Percentiles rank a stretch among this genome's conserved stretches.
Evolutionary conservation across 768 basidiomycete species (phyloP).

Genomic region (Leccinum rimulosum): DNA sequence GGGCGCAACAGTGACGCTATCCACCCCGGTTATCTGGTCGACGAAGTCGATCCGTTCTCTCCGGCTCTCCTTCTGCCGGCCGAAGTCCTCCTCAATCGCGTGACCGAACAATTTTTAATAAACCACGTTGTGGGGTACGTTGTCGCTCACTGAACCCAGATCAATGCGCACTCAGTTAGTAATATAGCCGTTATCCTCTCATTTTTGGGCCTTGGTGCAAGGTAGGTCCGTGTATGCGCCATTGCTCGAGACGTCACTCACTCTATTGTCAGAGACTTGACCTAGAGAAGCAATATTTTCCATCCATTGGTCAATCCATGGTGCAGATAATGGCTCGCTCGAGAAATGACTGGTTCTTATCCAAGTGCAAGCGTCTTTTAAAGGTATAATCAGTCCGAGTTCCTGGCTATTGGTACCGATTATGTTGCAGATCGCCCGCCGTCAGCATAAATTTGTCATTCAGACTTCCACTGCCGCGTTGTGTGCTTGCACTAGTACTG

Average conservation of each 20-base stretch:
- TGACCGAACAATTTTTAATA: constrained; percentile 51
- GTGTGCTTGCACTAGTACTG: constrained; percentile 19
- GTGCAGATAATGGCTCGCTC: constrained; percentile 53
- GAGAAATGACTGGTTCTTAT: constrained; percentile 43
- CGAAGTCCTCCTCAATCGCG: constrained; percentile 48
- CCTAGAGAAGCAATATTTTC: constrained; percentile 47
- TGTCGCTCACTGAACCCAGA: constrained; percentile 1
- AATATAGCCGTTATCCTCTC: constrained; percentile 66
- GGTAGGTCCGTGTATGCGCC: constrained; percentile 37
- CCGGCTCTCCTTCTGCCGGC: constrained; percentile 54
- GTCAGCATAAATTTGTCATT: constrained; percentile 26
- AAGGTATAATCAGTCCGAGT: constrained; percentile 40
- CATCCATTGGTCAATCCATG: constrained; percentile 50
- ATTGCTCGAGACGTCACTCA: constrained; percentile 1
- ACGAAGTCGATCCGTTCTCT: constrained; percentile 49
- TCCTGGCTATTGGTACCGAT: constrained; percentile 13
- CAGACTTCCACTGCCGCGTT: constrained; percentile 28
- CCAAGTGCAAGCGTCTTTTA: constrained; percentile 41
- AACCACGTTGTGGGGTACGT: constrained; percentile 60
- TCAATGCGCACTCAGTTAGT: constrained; percentile 10
- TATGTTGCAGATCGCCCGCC: constrained; percentile 21
- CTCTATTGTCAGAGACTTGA: constrained; percentile 50
- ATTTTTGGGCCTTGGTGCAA: constrained; percentile 70
- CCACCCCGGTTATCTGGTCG: constrained; percentile 29
- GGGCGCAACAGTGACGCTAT: constrained; percentile 3